Base-by-base conservation (phyloP, 495 filamentous ascomycete species). In the Hypoxylon intermedium region DNA sequence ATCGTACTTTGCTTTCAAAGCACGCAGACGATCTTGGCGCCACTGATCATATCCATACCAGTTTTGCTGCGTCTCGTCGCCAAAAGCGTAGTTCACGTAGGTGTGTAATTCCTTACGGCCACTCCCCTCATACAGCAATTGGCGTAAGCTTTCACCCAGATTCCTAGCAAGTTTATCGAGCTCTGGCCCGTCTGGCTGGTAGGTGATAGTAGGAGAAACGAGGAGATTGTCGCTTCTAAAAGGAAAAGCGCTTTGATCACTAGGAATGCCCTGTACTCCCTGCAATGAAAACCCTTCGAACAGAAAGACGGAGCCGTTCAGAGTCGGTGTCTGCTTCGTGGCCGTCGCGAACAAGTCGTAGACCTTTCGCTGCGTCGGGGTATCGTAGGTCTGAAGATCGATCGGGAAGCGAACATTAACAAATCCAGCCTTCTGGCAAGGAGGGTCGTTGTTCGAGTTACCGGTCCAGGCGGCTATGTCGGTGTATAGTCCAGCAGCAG, bases 1-100 rank as follows among this genome's bases (percentile, higher is more conserved):
- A 59, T 87, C 84, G 55, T 83, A 84, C 67, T 76, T 74, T n/a
- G 62, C 54, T 75, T 87, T 86, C 68, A 86, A 62, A 0, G 36
- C 47, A 28, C 46, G 50, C 50, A 86, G 69, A 11, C 71, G 71
- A 33, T 76, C 21, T 57, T 78, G 67, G 1, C 81, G 71, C 80
- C 81, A 84, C 6, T 47, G 23, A 43, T 82, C 80, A 52, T 74
- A 72, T 1, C 83, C 78, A 48, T 82, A 83, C 46, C 68, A 47
- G 13, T 58, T 44, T 62, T 74, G 37, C 9, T 64, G 38, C 0
- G 63, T 60, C 68, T 84, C 82, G 46, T 75, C 60, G 0, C 81
- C 82, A 26, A 71, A 69, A 2, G 81, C 82, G 66, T 83, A 83
- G 59, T 83, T 84, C 38, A 82, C 77, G 48, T 84, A 84, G 0